These are phyloP conservation scores for Mollisiaceae sp. DNA, from an alignment of 2,329 filamentous ascomycete genomes.

Conservation along the genomic window DNA sequence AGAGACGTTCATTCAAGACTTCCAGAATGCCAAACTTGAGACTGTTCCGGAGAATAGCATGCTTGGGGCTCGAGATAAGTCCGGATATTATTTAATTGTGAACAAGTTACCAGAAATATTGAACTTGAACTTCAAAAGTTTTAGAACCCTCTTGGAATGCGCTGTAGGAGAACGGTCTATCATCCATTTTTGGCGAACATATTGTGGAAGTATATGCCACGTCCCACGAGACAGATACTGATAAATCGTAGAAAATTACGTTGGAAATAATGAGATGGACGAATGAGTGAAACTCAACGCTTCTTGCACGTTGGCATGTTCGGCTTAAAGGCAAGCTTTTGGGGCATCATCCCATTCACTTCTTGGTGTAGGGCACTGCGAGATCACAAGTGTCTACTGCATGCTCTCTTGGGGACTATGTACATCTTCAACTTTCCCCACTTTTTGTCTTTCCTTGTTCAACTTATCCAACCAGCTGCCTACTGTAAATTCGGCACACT, in stretches of 20 bases:
- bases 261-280: background rate
- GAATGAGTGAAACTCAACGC: background rate
- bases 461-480: background rate
- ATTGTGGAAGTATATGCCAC: background rate
- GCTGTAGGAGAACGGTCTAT: background rate
- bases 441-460: background rate
- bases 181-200: background rate
- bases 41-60: no score
- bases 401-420: no score
- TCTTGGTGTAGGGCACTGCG: no score
- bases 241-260: background rate
- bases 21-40: no score
- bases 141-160: background rate
- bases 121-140: no score
- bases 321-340: background rate
- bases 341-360: no score
- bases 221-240: background rate
- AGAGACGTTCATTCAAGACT: no score
- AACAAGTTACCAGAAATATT: no score
- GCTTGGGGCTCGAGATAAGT: no score
- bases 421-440: background rate
- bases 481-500: slow-evolving; percentile 4
- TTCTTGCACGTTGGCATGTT: background rate
- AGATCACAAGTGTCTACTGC: no score
- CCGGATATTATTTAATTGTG: no score